Evolutionary conservation across 2,329 filamentous ascomycete genomes (phyloP).

Genomic region (Neofusicoccum cordaticola): DNA sequence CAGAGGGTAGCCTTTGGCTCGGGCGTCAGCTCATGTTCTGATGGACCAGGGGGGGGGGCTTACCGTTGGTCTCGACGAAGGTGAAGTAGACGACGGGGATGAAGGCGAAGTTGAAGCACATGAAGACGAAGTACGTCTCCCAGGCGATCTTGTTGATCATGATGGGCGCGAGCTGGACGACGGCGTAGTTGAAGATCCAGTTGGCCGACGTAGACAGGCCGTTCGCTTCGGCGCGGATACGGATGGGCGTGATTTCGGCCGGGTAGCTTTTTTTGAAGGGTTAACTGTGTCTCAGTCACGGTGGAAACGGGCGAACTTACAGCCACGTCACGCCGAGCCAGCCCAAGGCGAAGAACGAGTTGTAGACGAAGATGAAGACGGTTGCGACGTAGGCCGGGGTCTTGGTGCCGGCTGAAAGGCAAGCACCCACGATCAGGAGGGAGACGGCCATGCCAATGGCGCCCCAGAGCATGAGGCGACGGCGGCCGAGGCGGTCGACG

Average conservation of each 20-base stretch:
- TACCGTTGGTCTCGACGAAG: slow-evolving; percentile 18
- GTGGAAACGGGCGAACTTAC: neutral
- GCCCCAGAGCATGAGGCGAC: slow-evolving; percentile 33
- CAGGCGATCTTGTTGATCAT: slow-evolving; percentile 17
- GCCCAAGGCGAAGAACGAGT: slow-evolving; percentile 53
- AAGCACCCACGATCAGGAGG: slow-evolving; percentile 28
- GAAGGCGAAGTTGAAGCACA: slow-evolving; percentile 17
- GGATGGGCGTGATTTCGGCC: slow-evolving; percentile 44
- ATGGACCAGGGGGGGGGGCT: too few relatives aligned
- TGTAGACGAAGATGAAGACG: slow-evolving; percentile 54
- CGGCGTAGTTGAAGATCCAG: slow-evolving; percentile 40
- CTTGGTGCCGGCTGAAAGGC: slow-evolving; percentile 10
- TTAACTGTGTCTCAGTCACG: neutral
- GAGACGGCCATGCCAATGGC: slow-evolving; percentile 30
- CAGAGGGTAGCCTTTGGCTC: slow-evolving; percentile 21
- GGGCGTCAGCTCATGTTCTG: neutral
- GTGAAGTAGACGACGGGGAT: slow-evolving; percentile 25
- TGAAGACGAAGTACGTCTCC: slow-evolving; percentile 19
- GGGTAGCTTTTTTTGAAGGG: slow-evolving; percentile 40
- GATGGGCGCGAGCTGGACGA: slow-evolving; percentile 42
- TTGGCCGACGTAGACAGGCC: slow-evolving; percentile 37
- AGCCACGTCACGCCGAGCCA: slow-evolving; percentile 48
- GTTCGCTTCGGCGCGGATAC: slow-evolving; percentile 37
- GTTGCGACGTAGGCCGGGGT: slow-evolving; percentile 41
- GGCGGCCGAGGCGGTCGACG: slow-evolving; percentile 30